Evolutionary conservation across 148 eudicot genomes (phyloP), one percentile per base, ranked within the genome.

Genomic region (Hydrangea macrophylla): DNA sequence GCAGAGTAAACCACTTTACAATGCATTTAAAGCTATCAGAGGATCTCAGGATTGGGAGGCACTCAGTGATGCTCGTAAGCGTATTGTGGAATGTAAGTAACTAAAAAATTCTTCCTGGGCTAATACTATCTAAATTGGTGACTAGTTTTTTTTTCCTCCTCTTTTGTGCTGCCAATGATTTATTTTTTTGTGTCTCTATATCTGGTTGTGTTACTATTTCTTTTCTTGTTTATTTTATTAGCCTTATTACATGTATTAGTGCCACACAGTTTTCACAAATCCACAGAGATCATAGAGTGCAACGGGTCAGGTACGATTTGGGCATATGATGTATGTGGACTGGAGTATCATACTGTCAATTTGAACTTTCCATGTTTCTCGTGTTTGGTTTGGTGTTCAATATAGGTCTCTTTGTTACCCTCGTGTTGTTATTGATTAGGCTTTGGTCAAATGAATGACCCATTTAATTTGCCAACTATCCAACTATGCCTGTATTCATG

Each of bases 1-100:
- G 25, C 99, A 95, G 76, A 95, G 99, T 67, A 91, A 95, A 79
- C 96, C 99, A 20, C 68, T 95, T 45, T 87, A 89, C 69, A 85
- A 84, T 75, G 97, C 99, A 13, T 89, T 95, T 66, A 95, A 85
- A 77, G 84, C 92, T 62, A 91, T 95, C 13, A 78, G 77, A 68
- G 97, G 89, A 50, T 95, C 99, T 40, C 28, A 90, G 62, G 92
- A 83, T 36, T 95, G 96, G 96, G 73, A 83, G 2, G 42, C 80
- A 6, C 73, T 91, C 51, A 91, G 86, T 69, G 87, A 83, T 66
- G 90, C 99, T 73, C 92, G 82, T 20, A 91, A 80, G 84, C 80
- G 99, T 51, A 91, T 95, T 70, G 97, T 95, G 57, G 99, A 95
- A 81, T 77, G 99, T 89, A 70, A 76, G 86, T 75, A 50, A 75